Base-by-base conservation (phyloP, 2,329 filamentous ascomycete genomes). In the Anisogramma anomala region DNA sequence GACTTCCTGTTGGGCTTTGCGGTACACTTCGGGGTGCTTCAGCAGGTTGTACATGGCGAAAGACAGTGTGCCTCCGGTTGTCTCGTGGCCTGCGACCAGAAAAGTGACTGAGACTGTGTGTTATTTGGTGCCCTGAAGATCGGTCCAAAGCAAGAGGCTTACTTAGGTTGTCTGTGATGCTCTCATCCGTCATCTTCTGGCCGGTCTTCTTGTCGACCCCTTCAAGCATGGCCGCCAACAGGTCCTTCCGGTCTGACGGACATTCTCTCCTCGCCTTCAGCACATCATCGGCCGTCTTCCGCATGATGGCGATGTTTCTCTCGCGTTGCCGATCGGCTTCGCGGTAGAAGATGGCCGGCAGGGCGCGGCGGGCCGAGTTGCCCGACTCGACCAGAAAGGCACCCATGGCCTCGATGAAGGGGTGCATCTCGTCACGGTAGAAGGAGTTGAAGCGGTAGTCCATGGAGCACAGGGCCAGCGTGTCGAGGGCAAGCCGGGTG, bases 401-500 rank as follows among this genome's bases (percentile, higher is more conserved):
- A 1, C 67, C 66, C 81, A 86, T 84, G 25, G 78, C 72, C 33
- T 67, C 57, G 28, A 85, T 67, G 50, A 87, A 86, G 0, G 81
- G 80, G 49, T 87, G 82, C 55, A 81, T 62, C 7, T 75, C 66
- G 11, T 82, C 72, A 20, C 68, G 67, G 53, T 86, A 87, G 58
- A 79, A 85, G 1, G 74, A 79, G 59, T 86, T 86, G 67, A 86
- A 86, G 14, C 82, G 75, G 45, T 69, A 80, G 27, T 73, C 72
- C 75, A 84, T 81, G n/a, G 74, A 66, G 55, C 79, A 82, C 3
- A 87, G 67, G 1, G 78, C 79, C 7, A 87, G 68, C 0, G 80
- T 82, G 54, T 87, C 82, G 2, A 87, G 68, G 0, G 82, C 77
- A 23, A 86, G 62, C n/a, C 81, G 71, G 2, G 81, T 84, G 48